Percentiles rank a stretch among this genome's conserved stretches.
phyloP scores from a whole-genome alignment of 306 rosid species.

The Lathyrus oleraceus region DNA sequence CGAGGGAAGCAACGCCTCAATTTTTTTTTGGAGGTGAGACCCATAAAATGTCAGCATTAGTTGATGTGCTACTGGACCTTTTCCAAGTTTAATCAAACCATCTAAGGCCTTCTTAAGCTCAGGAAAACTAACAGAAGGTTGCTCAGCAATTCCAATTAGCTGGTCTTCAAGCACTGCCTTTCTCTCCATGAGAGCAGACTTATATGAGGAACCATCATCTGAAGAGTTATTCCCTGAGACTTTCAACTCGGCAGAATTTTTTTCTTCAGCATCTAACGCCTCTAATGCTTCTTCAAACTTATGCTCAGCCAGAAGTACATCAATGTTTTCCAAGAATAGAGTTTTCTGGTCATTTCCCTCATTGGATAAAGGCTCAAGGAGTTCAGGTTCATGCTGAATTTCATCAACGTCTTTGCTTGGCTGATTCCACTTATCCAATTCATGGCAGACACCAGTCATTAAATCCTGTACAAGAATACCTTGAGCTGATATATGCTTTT shows the following conservation, averaged over 20 bases:
- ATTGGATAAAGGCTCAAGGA: conserved; percentile 55
- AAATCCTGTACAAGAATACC: conserved; percentile 92
- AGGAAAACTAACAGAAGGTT: conserved; percentile 58
- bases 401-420: conserved; percentile 46
- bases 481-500: conserved; percentile 83
- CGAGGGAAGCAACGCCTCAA: conserved; percentile 76
- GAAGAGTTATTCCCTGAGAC: conserved; percentile 54
- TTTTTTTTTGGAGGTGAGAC: conserved; percentile 71
- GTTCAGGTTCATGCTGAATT: conserved; percentile 51
- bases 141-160: conserved; percentile 63
- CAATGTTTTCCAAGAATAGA: conserved; percentile 67
- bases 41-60: conserved; percentile 64
- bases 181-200: conserved; percentile 62
- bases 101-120: conserved; percentile 74
- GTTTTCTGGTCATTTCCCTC: conserved; percentile 49
- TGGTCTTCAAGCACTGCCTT: conserved; percentile 70
- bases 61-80: conserved; percentile 84
- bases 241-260: conserved; percentile 60
- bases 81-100: conserved; percentile 80
- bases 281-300: conserved; percentile 87
- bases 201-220: conserved; percentile 56
- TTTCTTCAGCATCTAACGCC: conserved; percentile 88
- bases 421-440: conserved; percentile 77
- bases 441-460: conserved; percentile 89
- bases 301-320: conserved; percentile 82